Conservation (phyloP, 257 asterid genomes). For the Gentiana dahurica region DNA sequence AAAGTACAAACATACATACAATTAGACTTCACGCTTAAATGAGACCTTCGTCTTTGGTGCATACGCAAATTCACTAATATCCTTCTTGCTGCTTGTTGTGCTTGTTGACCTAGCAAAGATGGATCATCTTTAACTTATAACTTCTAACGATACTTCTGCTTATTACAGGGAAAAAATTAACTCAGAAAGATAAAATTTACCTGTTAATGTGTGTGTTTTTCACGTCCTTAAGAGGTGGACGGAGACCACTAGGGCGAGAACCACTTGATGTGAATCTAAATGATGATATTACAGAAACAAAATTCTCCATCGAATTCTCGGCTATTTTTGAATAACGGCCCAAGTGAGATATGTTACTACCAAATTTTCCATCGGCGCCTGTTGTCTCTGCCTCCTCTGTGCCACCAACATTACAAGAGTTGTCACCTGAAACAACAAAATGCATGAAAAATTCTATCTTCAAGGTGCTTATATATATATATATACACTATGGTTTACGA, state of each 20-base stretch:
- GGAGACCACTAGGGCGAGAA: conserved; percentile 89
- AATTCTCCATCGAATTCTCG: conserved; percentile 72
- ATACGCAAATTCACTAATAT: conserved; percentile 35
- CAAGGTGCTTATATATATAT: no score
- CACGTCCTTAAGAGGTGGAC: conserved; percentile 83
- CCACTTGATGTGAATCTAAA: conserved; percentile 64
- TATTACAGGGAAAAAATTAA: background rate
- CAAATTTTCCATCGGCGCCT: conserved; percentile 36
- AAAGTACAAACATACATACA: background rate
- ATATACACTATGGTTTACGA: no score
- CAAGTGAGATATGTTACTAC: conserved; percentile 70
- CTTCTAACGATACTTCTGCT: background rate
- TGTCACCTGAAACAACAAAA: conserved; percentile 30
- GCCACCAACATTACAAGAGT: conserved; percentile 19
- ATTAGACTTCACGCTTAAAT: conserved; percentile 22
- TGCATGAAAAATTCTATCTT: background rate
- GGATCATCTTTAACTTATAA: background rate
- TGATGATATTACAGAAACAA: conserved; percentile 71
- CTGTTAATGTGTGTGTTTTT: conserved; percentile 45
- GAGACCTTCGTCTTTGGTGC: conserved; percentile 26
- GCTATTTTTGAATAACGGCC: conserved; percentile 65
- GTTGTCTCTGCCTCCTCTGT: conserved; percentile 14
- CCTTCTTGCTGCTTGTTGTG: conserved; percentile 18
- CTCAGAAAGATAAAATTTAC: conserved; percentile 18
- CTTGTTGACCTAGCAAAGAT: conserved; percentile 24